Percentiles rank a stretch among this genome's conserved stretches.
These are phyloP conservation scores for Phytophthora pluvialis DNA, from an alignment of 352 stramenopile genomes.

Conservation along the genomic window DNA sequence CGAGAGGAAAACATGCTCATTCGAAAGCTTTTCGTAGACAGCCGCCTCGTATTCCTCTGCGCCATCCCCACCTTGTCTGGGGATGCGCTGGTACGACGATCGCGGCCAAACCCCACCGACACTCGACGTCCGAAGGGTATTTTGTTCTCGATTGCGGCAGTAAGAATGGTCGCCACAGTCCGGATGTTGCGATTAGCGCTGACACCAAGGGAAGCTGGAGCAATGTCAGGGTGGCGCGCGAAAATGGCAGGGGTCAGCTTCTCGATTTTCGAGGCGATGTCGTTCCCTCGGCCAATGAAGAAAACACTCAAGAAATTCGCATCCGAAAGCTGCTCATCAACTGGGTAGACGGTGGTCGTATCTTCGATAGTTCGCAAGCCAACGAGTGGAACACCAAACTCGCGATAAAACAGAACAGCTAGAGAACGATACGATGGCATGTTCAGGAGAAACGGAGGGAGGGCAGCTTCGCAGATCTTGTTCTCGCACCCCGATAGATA, in stretches of 20 bases:
- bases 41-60: conserved; percentile 2
- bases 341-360: conserved; percentile 51
- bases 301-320: conserved; percentile 67
- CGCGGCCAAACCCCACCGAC: conserved; percentile 30
- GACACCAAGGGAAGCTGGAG: conserved; percentile 41
- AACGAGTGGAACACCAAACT: conserved; percentile 65
- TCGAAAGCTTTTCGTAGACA: conserved; percentile 18
- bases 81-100: conserved; percentile 20
- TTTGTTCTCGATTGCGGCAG: conserved; percentile 40
- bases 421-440: conserved; percentile 59
- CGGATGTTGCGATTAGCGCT: conserved; percentile 40
- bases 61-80: conserved; percentile 5
- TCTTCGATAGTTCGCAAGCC: conserved; percentile 65
- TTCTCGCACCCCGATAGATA: conserved; percentile 67
- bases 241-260: conserved; percentile 57
- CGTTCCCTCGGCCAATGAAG: conserved; percentile 57
- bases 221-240: conserved; percentile 54
- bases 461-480: conserved; percentile 58
- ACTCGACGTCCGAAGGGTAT: conserved; percentile 28
- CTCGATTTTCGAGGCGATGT: conserved; percentile 63
- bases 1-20: conserved; percentile 32
- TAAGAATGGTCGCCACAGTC: conserved; percentile 44
- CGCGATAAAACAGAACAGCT: conserved; percentile 66
- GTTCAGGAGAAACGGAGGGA: conserved; percentile 59
- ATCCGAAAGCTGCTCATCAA: conserved; percentile 54